Evolutionary conservation across 2,329 filamentous ascomycete genomes (phyloP), one percentile per base, ranked within the genome.

Genomic region (Cephalotrichum gorgonifer): DNA sequence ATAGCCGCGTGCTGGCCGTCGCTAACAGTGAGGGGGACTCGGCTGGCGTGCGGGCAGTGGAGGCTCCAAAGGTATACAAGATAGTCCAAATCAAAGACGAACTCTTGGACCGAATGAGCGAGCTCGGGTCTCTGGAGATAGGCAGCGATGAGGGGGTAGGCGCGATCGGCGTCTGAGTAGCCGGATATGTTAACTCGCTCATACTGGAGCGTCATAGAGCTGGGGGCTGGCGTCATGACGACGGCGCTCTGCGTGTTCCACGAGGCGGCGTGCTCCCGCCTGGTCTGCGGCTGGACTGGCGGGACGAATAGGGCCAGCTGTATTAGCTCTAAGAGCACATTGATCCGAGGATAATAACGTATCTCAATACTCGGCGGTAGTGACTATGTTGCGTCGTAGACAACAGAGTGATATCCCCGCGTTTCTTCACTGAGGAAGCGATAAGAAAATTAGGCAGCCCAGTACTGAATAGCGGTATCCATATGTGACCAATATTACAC

Each of bases 191-290:
- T 22, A 15, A 38, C 38, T 6, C 30, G 17, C 44, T 27, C 38
- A 7, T 46, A 38, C 5, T 28, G 30, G 9, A 26, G 17, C 31
- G 30, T 33, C 15, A 15, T 4, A 4, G 7, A 8, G 14, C 31
- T 8, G 31, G 11, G 31, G 31, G 31, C 31, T 4, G 31, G 4
- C 31, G n/a, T 33, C 31, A 33, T 33, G 7, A 8, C 9, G 6
- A 30, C 6, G 6, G 28, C 6, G 28, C 28, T 30, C 28, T 30
- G 28, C 28, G 12, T 12, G 28, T 30, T 70, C 61, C 53, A 56
- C 56, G 15, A 60, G 66, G n/a, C n/a, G n/a, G n/a, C n/a, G n/a
- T n/a, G n/a, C n/a, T n/a, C n/a, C n/a, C n/a, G n/a, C n/a, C n/a
- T n/a, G n/a, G n/a, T n/a, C n/a, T n/a, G n/a, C n/a, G n/a, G n/a